Evolutionary conservation across 805 yeast genomes (phyloP), one percentile per base, ranked within the genome.

Genomic region (Wickerhamomyces alni): DNA sequence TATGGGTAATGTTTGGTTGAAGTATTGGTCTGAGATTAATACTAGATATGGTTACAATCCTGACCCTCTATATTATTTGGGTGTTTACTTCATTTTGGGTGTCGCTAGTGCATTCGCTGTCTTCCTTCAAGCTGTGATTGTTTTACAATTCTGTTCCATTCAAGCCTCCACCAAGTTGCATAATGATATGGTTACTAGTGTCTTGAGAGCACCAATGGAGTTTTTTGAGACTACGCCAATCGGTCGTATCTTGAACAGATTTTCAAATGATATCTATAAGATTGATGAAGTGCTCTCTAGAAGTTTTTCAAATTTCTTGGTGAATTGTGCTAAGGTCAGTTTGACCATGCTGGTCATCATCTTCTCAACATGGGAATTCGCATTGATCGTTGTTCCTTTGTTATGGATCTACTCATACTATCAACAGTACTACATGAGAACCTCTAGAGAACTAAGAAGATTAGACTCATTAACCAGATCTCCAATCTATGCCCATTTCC

Each of bases 161-260:
- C 76, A 76, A 40, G 95, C 93, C 8, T 91, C 98, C 9, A 77
- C 67, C 42, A 73, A 68, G 40, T 67, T 87, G 44, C 98, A 89
- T 60, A 73, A 80, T 44, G 62, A 65, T 15, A 87, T 89, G 96
- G 78, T 89, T 5, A 62, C 62, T 28, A 57, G 74, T 39, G 93
- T 89, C 12, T 62, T 91, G 43, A 73, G 89, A 48, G 93, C 96
- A 0, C 97, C 97, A 45, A 91, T 89, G 97, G 74, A 87, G 25
- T 89, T 91, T 60, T 89, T 89, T 57, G 98, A 89, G 62, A 87
- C 96, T 2, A 89, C 98, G 0, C 98, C 97, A 40, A 80, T 88
- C 47, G 98, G 98, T 28, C 75, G 98, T 65, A 77, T 89, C 41
- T 67, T 88, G 60, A 89, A 89, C 67, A 72, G 98, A 59, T 89